Conservation (phyloP, 1,284 basidiomycete genomes). For the Stygiomarasmius scandens region DNA sequence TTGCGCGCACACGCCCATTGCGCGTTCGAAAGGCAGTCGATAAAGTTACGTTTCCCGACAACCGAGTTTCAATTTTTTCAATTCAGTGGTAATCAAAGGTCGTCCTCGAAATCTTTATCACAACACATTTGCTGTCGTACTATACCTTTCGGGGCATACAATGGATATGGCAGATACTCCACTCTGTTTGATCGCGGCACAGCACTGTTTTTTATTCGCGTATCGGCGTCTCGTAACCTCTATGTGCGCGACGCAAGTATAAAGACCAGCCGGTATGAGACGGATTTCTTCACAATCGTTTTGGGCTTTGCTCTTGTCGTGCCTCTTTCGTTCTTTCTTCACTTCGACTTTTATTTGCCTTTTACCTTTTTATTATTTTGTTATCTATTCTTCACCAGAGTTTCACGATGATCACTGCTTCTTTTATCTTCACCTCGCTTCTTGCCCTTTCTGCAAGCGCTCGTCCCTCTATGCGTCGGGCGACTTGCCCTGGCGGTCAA, state of each 20-base stretch:
- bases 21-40: too few species aligned
- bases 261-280: neutral
- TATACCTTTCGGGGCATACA: neutral
- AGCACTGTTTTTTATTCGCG: neutral
- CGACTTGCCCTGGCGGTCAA: constrained; percentile 1
- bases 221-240: too few species aligned
- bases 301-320: neutral
- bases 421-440: neutral
- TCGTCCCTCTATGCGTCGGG: neutral
- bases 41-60: too few species aligned
- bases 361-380: neutral
- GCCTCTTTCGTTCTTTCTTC: neutral
- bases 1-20: too few species aligned
- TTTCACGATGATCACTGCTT: neutral
- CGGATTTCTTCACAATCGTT: neutral
- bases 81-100: too few species aligned
- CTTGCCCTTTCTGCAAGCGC: neutral
- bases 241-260: neutral
- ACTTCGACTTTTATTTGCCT: neutral
- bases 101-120: too few species aligned
- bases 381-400: neutral
- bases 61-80: too few species aligned
- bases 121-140: too few species aligned
- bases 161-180: neutral
- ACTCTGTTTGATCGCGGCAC: neutral